Evolutionary conservation across 352 stramenopile species (phyloP).

Genomic region (Peronospora tabacina): DNA sequence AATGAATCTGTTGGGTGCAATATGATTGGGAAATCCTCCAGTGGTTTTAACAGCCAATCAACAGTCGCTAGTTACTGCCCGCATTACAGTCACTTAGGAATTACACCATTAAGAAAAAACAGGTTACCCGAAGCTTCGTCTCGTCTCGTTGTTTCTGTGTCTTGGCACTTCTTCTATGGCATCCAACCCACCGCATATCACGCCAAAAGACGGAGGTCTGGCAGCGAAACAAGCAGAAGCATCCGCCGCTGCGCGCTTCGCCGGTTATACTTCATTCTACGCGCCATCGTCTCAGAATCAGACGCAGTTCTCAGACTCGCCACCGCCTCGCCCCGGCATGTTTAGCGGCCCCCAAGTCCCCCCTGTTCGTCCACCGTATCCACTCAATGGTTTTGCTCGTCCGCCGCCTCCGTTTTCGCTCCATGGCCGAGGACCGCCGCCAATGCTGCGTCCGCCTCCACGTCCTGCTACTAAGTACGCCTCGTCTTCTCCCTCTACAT

Average conservation of each 20-base stretch:
- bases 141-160: slow-evolving; percentile 2
- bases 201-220: slow-evolving; percentile 16
- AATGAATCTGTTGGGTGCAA: neutral
- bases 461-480: slow-evolving; percentile 15
- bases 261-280: slow-evolving; percentile 68
- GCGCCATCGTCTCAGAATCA: slow-evolving; percentile 13
- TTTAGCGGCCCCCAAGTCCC: slow-evolving; percentile 20
- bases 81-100: neutral
- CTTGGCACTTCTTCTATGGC: slow-evolving; percentile 22
- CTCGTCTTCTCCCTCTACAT: slow-evolving; percentile 15
- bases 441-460: slow-evolving; percentile 37
- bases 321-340: slow-evolving; percentile 21
- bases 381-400: slow-evolving; percentile 14
- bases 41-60: neutral
- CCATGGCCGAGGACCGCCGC: slow-evolving; percentile 22
- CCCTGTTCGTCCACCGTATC: slow-evolving; percentile 14
- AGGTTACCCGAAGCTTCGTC: neutral
- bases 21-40: neutral
- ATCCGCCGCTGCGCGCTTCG: slow-evolving; percentile 40
- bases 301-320: slow-evolving; percentile 3
- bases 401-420: slow-evolving; percentile 17
- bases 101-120: neutral
- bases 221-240: slow-evolving; percentile 31
- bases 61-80: neutral
- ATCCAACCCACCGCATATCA: slow-evolving; percentile 25